Evolutionary conservation across 352 stramenopile species (phyloP), one percentile per base, ranked within the genome.

Genomic region (Salisapilia sapeloensis): DNA sequence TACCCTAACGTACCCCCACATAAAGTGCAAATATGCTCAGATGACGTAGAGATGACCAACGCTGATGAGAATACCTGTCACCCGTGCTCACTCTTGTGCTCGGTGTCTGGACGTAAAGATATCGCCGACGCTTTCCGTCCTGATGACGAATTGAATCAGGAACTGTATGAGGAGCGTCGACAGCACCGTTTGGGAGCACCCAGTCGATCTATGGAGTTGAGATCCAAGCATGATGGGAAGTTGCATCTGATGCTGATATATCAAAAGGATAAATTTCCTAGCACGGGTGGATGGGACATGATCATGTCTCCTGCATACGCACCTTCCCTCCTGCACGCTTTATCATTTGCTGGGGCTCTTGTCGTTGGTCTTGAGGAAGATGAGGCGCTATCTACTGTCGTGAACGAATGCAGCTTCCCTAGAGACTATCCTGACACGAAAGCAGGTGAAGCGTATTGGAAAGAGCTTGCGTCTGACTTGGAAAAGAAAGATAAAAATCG

Each of bases 351-450:
- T 12, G 65, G 70, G 4, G 65, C 60, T 0, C 50, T 87, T 23
- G 67, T 83, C 7, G 57, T 90, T 23, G 75, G 75, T 6, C 26
- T 82, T 1, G 63, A 82, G 16, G 75, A 90, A 48, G 46, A 77
- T 7, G 54, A 63, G 18, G 65, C 75, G 17, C 14, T 85, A 3
- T 46, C 35, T 10, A 81, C 75, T 0, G 54, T 72, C 7, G 32
- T 70, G n/a, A 36, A 74, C 34, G 30, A 47, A 35, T 30, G 17
- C 44, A 86, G 70, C 29, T 90, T 87, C 46, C 75, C 75, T 5
- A 46, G 63, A 4, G 75, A 90, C 45, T 90, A 64, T 26, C 75
- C 75, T 0, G 75, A 87, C 29, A 74, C 75, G 1, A 33, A 54
- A 15, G 50, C 65, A 23, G 65, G 75, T 6, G 39, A 52, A 17